Evolutionary conservation across 2,329 filamentous ascomycete species (phyloP), one percentile per base, ranked within the genome.

Genomic region (Aspergillus fischeri): DNA sequence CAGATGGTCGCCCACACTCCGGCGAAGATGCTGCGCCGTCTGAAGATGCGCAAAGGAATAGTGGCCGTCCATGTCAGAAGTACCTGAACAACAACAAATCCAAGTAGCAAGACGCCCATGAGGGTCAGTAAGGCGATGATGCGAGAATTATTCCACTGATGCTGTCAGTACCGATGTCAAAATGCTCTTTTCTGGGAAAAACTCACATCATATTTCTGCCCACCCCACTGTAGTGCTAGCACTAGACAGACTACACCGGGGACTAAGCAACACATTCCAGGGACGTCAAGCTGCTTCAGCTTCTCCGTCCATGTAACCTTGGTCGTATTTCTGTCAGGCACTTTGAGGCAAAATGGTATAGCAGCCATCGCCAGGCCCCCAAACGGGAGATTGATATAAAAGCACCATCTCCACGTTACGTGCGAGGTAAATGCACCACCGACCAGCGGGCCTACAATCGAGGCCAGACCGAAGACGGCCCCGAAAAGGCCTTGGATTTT

Each of bases 401-500:
- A 70, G 44, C 69, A 64, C 67, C 67, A 70, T n/a, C 61, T 49
- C 60, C 69, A 71, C 1, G 60, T 51, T 24, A 60, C 59, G 11
- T 61, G 54, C 10, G 64, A 24, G 8, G 65, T 66, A 21, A 72
- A 67, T 17, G 62, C 65, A 29, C 69, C 67, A 2, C 68, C 68
- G n/a, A 72, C 61, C 11, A 71, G 60, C 0, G 67, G 67, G 1
- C 65, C 68, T 3, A 64, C 42, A 4, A 66, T 51, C 2, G 60
- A 64, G 0, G 68, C 66, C 2, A 69, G 14, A 5, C 67, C 64
- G 63, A 63, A 70, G 11, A 63, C 61, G 32, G 56, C 52, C 35
- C 61, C 69, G 49, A 67, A 73, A 1, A 65, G 61, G 0, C 74
- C 70, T 24, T 74, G 64, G 25, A 67, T 67, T 14, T 64, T 49